Percentiles rank a stretch among this genome's conserved stretches.
Conservation (phyloP, 163 green algal species). For the Scenedesmus sp. region DNA sequence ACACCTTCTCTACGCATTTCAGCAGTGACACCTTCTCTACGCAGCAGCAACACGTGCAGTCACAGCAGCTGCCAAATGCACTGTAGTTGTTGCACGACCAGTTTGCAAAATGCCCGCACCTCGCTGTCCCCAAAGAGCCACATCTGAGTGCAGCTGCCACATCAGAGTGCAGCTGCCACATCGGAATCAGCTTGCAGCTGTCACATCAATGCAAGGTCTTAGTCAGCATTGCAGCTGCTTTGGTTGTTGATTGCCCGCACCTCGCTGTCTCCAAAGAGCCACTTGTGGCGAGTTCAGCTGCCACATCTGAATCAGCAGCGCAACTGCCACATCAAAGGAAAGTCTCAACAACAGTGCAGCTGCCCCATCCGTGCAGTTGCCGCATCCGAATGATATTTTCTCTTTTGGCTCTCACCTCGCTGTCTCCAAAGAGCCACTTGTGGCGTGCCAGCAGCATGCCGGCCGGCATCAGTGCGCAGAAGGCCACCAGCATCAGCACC, state of each 20-base stretch:
- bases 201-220: neutral
- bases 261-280: conserved; percentile 18
- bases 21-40: no score
- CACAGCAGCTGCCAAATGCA: no score
- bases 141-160: neutral
- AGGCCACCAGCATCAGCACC: conserved; percentile 21
- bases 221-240: neutral
- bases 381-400: neutral
- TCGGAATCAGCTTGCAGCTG: neutral
- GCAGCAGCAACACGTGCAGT: no score
- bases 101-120: no score
- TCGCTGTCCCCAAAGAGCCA: no score
- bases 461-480: conserved; percentile 31
- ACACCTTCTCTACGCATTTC: no score
- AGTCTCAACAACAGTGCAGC: neutral
- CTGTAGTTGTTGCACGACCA: no score
- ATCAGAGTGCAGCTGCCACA: neutral
- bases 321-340: neutral
- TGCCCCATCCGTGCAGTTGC: neutral
- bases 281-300: no score
- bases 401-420: neutral
- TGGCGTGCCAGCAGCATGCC: conserved; percentile 30
- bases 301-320: no score
- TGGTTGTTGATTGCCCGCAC: neutral
- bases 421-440: conserved; percentile 43